Evolutionary conservation across 257 asterid genomes (phyloP).

Genomic region (Solanum clarkiae): DNA sequence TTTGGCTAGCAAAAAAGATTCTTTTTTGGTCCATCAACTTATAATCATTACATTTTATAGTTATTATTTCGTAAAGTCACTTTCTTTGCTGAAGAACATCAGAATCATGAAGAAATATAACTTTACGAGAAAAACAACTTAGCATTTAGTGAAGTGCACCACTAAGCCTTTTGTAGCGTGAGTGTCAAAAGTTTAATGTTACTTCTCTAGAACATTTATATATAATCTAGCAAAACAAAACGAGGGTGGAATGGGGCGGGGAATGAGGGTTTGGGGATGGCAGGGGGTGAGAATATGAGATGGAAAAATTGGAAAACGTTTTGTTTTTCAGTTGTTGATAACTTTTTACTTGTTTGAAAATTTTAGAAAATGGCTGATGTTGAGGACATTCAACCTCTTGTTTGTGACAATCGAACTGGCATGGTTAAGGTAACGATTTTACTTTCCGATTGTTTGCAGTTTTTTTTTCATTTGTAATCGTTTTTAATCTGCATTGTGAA

Average conservation of each 20-base stretch:
- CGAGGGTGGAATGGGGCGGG: not conserved
- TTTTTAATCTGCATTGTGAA: not conserved
- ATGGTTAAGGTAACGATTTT: conserved; percentile 14
- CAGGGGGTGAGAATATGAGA: too few species aligned
- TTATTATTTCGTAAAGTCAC: not conserved
- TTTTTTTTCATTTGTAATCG: not conserved
- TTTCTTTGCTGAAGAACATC: not conserved
- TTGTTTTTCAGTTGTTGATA: not conserved
- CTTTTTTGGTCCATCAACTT: not conserved
- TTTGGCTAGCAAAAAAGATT: not conserved
- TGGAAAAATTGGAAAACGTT: too few species aligned
- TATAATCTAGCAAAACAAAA: not conserved
- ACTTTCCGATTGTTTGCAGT: not conserved
- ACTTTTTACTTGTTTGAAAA: not conserved
- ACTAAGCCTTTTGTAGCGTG: too few species aligned
- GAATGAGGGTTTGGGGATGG: too few species aligned
- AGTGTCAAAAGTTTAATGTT: too few species aligned
- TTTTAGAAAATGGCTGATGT: conserved; percentile 10
- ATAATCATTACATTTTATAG: not conserved
- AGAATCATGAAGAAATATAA: too few species aligned
- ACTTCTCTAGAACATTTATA: too few species aligned
- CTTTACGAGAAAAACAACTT: not conserved
- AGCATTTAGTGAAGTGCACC: too few species aligned
- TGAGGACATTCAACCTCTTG: conserved; percentile 16
- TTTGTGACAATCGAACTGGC: conserved; percentile 18